Evolutionary conservation across 768 basidiomycete species (phyloP).

Genomic region (Lentinula boryana): DNA sequence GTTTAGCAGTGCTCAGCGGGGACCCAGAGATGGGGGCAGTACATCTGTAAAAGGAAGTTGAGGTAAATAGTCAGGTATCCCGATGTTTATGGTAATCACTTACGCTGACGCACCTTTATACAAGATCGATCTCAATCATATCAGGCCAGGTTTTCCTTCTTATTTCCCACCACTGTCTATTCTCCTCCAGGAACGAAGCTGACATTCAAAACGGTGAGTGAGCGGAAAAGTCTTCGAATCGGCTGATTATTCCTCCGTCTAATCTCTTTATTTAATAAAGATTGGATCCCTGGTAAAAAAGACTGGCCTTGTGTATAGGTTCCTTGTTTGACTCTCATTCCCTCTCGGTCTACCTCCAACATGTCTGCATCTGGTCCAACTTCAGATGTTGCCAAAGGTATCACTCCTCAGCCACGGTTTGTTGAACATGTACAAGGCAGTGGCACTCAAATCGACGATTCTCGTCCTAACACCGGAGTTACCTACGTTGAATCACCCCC

Average conservation of each 20-base stretch:
- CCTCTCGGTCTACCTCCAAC: not conserved
- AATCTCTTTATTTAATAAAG: not conserved
- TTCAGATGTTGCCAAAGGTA: slow-evolving; percentile 15
- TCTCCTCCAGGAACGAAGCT: not conserved
- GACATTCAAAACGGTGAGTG: slow-evolving; percentile 4
- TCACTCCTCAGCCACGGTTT: slow-evolving; percentile 16
- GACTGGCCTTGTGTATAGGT: not conserved
- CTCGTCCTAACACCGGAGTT: not conserved
- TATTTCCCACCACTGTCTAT: not conserved
- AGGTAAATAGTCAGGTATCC: not conserved
- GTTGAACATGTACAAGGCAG: slow-evolving; percentile 1
- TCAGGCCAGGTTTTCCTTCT: not conserved
- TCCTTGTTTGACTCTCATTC: not conserved
- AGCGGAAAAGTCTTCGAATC: not conserved
- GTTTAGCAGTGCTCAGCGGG: not conserved
- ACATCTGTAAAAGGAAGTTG: not conserved
- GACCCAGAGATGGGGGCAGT: not conserved
- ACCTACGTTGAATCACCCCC: slow-evolving; percentile 27
- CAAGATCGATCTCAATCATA: not conserved
- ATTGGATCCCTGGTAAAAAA: not conserved
- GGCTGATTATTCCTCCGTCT: not conserved
- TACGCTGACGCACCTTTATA: not conserved
- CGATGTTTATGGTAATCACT: slow-evolving; percentile 4
- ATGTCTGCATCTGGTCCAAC: slow-evolving; percentile 13
- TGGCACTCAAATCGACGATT: not conserved